Evolutionary conservation across 164 flowering plant species (phyloP), one percentile per base, ranked within the genome.

Genomic region (Litsea cubeba): DNA sequence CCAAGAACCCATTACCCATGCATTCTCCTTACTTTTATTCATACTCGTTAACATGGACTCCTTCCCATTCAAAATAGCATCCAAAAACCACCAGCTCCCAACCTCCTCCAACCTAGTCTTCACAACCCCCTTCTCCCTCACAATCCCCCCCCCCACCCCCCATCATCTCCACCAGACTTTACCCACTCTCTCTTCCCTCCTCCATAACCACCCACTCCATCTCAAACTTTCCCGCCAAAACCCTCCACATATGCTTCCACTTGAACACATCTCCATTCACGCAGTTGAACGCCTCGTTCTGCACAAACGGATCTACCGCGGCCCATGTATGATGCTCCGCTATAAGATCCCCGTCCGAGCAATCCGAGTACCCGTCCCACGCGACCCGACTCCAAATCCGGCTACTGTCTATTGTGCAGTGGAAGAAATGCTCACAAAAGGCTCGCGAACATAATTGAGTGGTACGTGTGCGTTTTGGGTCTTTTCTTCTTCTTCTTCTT

Each of bases 11-110:
- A 78, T n/a, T n/a, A n/a, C n/a, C n/a, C n/a, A n/a, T n/a, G n/a
- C n/a, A n/a, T 90, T 94, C 78, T 91, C 97, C 78, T 90, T 92
- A 76, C 94, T 87, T 86, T 92, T 92, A 77, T 90, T 92, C 95
- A 92, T 88, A 66, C 78, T 83, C 25, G 72, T 84, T 79, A 90
- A 58, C 5, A 10, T 0, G 1, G 70, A 20, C 57, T 58, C 83
- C 32, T 50, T n/a, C 0, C 10, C 28, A 2, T 76, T 71, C 30
- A 90, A 72, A 0, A 84, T 15, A 3, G 51, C 0, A 75, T 90
- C 97, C n/a, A 62, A 85, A 74, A 87, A 85, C 94, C 94, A 90
- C 91, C 91, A 90, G 0, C 1, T 54, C 23, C 81, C 94, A 24
- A 92, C 85, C 71, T 92, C 92, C 74, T 87, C 88, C 76, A 91